Percentiles rank a stretch among this genome's conserved stretches.
Conservation (phyloP, 805 yeast species). For the Wickerhamiella siamensis region DNA sequence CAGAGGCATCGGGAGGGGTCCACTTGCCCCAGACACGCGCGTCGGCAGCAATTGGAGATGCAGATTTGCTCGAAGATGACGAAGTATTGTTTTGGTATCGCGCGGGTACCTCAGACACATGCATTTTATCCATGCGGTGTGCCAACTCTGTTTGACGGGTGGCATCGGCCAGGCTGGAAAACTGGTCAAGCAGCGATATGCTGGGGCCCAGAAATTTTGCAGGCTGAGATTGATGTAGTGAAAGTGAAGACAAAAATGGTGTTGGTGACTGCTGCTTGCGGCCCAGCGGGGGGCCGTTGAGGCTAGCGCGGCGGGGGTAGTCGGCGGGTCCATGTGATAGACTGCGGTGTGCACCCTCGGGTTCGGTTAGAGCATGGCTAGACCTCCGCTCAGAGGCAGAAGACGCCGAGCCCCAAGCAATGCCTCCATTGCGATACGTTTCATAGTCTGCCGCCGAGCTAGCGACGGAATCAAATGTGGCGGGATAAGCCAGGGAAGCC, state of each 20-base stretch:
- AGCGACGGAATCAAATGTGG: background rate
- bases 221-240: background rate
- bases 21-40: background rate
- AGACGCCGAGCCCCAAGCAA: slow-evolving; percentile 19
- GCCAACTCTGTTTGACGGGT: slow-evolving; percentile 14
- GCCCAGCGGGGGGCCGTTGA: slow-evolving; percentile 3
- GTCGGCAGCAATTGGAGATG: background rate
- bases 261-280: background rate
- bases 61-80: background rate
- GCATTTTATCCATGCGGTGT: background rate
- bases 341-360: slow-evolving; percentile 1
- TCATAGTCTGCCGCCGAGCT: slow-evolving; percentile 12
- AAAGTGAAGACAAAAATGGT: slow-evolving; percentile 12
- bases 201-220: slow-evolving; percentile 15
- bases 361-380: slow-evolving; percentile 1
- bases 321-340: slow-evolving; percentile 1
- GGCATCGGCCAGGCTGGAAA: slow-evolving; percentile 18
- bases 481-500: background rate
- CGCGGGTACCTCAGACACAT: background rate
- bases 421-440: slow-evolving; percentile 15
- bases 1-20: background rate
- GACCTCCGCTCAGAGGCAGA: background rate
- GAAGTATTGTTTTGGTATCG: background rate
- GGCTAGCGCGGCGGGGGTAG: slow-evolving; percentile 8
- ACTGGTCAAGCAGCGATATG: slow-evolving; percentile 17